Percentiles rank a stretch among this genome's conserved stretches.
Conservation (phyloP, 2,329 filamentous ascomycete genomes). For the Fusarium liriodendri region DNA sequence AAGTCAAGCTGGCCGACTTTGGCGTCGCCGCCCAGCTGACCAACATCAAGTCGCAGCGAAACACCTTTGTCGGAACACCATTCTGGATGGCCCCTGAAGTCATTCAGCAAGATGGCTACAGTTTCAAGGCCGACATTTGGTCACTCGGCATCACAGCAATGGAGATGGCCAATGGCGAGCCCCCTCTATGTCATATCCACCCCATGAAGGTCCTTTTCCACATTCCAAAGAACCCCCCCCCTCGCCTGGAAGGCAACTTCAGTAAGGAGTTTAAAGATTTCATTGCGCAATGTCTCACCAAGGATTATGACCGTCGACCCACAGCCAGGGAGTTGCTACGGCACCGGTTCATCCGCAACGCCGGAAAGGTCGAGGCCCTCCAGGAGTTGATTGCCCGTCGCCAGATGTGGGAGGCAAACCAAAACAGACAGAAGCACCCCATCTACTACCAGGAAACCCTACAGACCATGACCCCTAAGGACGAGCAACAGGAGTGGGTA, state of each 20-base stretch:
- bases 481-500: conserved; percentile 88
- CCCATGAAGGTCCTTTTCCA: conserved; percentile 95
- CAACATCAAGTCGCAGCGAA: conserved; percentile 96
- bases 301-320: conserved; percentile 86
- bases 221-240: conserved; percentile 89
- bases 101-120: conserved; percentile 84
- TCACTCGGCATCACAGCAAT: conserved; percentile 92
- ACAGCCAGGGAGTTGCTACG: conserved; percentile 88
- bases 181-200: conserved; percentile 86
- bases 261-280: conserved; percentile 96
- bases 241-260: conserved; percentile 85
- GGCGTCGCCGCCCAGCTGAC: conserved; percentile 96
- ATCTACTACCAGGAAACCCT: conserved; percentile 96
- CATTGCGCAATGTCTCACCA: conserved; percentile 87
- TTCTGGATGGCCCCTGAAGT: conserved; percentile 98
- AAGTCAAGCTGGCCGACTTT: conserved; percentile 96
- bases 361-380: conserved; percentile 87
- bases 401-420: conserved; percentile 83
- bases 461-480: conserved; percentile 73
- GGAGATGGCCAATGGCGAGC: conserved; percentile 88
- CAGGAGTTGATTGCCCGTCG: conserved; percentile 88
- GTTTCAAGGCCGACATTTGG: conserved; percentile 95
- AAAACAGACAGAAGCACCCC: conserved; percentile 74
- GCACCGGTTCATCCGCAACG: conserved; percentile 87
- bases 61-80: conserved; percentile 97